phyloP scores from a whole-genome alignment of 2,329 filamentous ascomycete species.

The Nemania diffusa region DNA sequence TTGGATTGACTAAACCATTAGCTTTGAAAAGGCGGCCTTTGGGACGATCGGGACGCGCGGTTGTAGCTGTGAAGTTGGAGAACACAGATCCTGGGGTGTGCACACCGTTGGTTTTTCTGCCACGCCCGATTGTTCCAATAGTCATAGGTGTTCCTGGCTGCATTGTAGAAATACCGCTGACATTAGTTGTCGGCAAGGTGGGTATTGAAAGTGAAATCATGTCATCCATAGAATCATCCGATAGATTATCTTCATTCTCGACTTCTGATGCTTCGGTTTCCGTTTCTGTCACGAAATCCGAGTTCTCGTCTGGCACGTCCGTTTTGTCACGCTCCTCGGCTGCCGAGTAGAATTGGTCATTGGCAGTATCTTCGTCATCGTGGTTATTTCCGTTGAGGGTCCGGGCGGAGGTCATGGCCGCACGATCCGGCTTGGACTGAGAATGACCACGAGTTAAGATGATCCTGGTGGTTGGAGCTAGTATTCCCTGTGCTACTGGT shows the following conservation, averaged over 20 bases:
- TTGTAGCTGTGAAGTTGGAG: conserved; percentile 87
- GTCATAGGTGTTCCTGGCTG: conserved; percentile 85
- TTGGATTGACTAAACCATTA: conserved; percentile 75
- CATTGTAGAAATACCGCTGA: conserved; percentile 82
- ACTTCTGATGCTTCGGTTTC: conserved; percentile 70
- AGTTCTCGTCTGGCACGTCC: conserved; percentile 67
- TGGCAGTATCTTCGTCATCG: conserved; percentile 84
- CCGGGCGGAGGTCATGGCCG: conserved; percentile 59
- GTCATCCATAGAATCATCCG: conserved; percentile 91
- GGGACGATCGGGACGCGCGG: conserved; percentile 76
- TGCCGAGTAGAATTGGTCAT: conserved; percentile 92
- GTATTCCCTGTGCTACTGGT: conserved; percentile 86
- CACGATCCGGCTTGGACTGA: conserved; percentile 64
- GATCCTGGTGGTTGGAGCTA: conserved; percentile 82
- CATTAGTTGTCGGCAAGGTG: conserved; percentile 77
- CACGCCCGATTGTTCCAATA: conserved; percentile 73
- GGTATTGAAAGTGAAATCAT: conserved; percentile 91
- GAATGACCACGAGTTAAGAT: conserved; percentile 76
- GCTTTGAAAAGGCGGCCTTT: conserved; percentile 86
- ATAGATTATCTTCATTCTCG: conserved; percentile 78
- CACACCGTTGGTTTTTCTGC: conserved; percentile 74
- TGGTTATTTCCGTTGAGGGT: conserved; percentile 68
- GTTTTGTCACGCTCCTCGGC: conserved; percentile 79
- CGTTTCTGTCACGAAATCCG: conserved; percentile 69
- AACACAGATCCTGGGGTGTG: conserved; percentile 89